Base-by-base conservation (phyloP, 2,329 filamentous ascomycete genomes). In the Beauveria asiatica region DNA sequence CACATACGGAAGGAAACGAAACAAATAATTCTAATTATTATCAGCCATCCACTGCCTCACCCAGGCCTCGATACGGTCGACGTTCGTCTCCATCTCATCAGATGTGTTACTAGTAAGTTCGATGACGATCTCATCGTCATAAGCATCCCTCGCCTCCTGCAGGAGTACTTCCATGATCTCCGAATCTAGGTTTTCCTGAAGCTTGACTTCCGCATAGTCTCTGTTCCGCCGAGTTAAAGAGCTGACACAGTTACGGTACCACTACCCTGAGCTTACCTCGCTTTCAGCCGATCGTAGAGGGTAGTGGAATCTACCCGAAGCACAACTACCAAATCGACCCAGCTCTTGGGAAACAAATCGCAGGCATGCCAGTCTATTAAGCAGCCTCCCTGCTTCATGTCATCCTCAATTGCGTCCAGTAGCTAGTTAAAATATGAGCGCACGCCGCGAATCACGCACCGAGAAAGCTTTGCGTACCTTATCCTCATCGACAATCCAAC, bases 341-440 rank as follows among this genome's bases (percentile, higher is more conserved):
- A 95, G 69, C 88, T 88, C 71, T 89, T 86, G 2, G 94, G 94
- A 70, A 97, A 97, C 23, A 97, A 76, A 69, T 97, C 94, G 76
- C 93, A 97, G 2, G 92, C 93, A 75, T 99, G 94, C 93, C 94
- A 99, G 76, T 99, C 94, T 69, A 99, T 89, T 67, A 99, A 85
- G 73, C 85, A 90, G 21, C 94, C 94, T 61, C 93, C 93, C 21
- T 82, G 76, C 64, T 86, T 82, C 44, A 90, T 82, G 63, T 94
- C 87, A 60, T 89, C 83, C 75, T 97, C 94, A 61, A 99, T 88
- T 52, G 89, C 84, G 71, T 99, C 94, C 23, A 99, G 81, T 37
- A 99, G 77, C 86, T 92, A 67, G 39, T 17, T 51, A 44, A 23
- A 52, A 17, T 41, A 49, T 48, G 25, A 21, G 56, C 45, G 44